phyloP scores from a whole-genome alignment of 441 rosid genomes.

The Raphanus hybrid region DNA sequence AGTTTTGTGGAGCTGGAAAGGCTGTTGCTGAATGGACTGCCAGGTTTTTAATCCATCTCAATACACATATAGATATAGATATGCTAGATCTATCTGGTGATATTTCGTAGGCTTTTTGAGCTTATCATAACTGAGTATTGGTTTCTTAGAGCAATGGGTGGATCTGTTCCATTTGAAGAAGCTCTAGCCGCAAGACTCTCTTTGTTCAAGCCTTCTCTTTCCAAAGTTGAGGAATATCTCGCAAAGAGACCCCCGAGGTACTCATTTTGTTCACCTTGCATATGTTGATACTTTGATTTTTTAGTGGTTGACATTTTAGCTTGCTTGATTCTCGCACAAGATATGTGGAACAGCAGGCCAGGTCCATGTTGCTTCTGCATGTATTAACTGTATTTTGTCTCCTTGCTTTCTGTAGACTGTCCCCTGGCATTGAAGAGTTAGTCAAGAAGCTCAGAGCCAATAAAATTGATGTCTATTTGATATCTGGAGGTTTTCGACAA shows the following conservation, averaged over 20 bases:
- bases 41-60: conserved; percentile 57
- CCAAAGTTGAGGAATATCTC: conserved; percentile 80
- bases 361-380: conserved; percentile 14
- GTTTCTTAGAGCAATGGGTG: conserved; percentile 89
- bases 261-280: conserved; percentile 14
- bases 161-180: conserved; percentile 94
- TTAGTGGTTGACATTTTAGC: conserved; percentile 11
- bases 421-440: conserved; percentile 87
- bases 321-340: conserved; percentile 22
- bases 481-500: conserved; percentile 97
- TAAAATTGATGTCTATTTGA: conserved; percentile 68
- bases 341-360: conserved; percentile 12
- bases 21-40: conserved; percentile 99
- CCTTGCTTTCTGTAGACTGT: conserved; percentile 59
- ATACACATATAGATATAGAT: not conserved
- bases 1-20: conserved; percentile 96
- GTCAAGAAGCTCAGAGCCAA: conserved; percentile 79
- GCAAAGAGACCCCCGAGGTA: conserved; percentile 83
- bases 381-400: not conserved
- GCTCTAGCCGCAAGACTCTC: conserved; percentile 90
- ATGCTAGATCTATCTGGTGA: conserved; percentile 22
- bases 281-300: no score
- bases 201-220: conserved; percentile 82
- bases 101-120: not conserved
- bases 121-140: conserved; percentile 26